Conservation (phyloP, 495 filamentous ascomycete species). For the Penicillium maclennaniae region DNA sequence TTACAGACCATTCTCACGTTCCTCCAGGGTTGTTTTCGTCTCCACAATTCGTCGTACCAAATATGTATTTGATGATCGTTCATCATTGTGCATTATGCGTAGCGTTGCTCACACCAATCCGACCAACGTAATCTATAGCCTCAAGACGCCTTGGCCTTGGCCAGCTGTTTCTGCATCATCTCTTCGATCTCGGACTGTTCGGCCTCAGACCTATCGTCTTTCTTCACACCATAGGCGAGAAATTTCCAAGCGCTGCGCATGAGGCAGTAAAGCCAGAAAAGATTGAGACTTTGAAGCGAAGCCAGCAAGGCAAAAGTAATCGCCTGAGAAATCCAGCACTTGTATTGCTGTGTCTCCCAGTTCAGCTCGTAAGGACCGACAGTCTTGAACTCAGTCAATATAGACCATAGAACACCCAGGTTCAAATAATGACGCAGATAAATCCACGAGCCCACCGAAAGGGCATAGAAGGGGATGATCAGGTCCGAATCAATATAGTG, state of each 20-base stretch:
- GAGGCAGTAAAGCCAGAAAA: conserved; percentile 77
- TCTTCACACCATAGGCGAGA: conserved; percentile 20
- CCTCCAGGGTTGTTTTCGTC: too few relatives aligned
- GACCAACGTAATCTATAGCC: background rate
- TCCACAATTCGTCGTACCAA: background rate
- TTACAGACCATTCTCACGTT: background rate
- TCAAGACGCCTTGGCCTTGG: background rate
- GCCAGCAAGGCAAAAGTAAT: conserved; percentile 63
- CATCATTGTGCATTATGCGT: background rate
- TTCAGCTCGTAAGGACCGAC: conserved; percentile 76
- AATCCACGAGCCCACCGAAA: conserved; percentile 74
- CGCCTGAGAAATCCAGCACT: conserved; percentile 61
- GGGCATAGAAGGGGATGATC: conserved; percentile 68
- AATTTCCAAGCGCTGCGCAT: conserved; percentile 38
- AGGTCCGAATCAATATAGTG: conserved; percentile 76
- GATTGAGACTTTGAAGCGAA: conserved; percentile 65
- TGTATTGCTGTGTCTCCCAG: conserved; percentile 73
- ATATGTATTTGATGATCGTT: background rate
- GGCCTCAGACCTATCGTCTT: conserved; percentile 25
- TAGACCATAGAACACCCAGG: conserved; percentile 68
- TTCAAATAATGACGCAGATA: conserved; percentile 89
- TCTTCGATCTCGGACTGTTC: conserved; percentile 12
- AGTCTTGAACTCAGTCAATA: conserved; percentile 74
- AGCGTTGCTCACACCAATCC: background rate
- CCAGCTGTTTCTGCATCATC: background rate